These are phyloP conservation scores for Cladosporium cucumerinum DNA, from an alignment of 2,329 filamentous ascomycete species.

Conservation along the genomic window DNA sequence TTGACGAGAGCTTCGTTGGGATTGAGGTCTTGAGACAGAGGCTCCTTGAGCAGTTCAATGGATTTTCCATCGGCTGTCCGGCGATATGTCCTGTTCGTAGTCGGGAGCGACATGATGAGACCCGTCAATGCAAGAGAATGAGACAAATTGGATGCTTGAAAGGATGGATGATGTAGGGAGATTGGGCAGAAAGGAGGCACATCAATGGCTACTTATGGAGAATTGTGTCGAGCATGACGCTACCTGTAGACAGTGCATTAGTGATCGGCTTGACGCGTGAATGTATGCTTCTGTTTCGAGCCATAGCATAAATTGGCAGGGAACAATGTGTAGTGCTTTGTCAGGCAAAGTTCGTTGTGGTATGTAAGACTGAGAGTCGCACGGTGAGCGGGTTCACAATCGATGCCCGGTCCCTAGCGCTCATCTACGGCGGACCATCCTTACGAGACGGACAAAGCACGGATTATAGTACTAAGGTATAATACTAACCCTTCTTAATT, in stretches of 20 bases:
- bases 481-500: too few species aligned
- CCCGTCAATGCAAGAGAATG: not conserved
- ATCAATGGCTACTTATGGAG: not conserved
- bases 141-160: not conserved
- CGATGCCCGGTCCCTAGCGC: not conserved
- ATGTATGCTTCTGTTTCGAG: not conserved
- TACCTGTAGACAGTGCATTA: too few species aligned
- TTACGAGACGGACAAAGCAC: too few species aligned
- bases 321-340: not conserved
- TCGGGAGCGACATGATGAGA: not conserved
- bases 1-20: slow-evolving; percentile 27
- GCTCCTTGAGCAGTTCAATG: slow-evolving; percentile 42
- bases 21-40: slow-evolving; percentile 17
- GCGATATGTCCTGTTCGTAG: not conserved
- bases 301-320: not conserved
- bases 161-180: not conserved
- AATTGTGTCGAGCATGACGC: not conserved
- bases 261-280: not conserved
- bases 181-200: not conserved
- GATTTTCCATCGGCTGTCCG: slow-evolving; percentile 37
- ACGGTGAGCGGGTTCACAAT: not conserved
- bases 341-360: not conserved
- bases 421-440: too few species aligned
- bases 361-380: not conserved
- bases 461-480: too few species aligned